phyloP scores from a whole-genome alignment of 257 asterid species.

The Euphrasia confusa region DNA sequence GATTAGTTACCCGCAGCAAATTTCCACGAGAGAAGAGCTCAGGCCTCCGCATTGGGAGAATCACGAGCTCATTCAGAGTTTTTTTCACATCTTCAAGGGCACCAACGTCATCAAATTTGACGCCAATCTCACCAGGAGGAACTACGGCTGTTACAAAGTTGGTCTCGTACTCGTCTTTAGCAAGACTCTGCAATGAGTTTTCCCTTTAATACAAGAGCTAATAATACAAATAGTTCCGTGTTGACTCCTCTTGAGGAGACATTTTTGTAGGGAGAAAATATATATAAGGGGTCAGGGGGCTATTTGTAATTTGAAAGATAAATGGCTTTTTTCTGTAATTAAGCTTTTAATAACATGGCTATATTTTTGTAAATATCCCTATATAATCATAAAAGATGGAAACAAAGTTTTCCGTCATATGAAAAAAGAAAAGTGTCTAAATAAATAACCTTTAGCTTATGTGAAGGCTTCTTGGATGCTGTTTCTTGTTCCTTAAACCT shows the following conservation, averaged over 20 bases:
- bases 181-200: constrained; percentile 61
- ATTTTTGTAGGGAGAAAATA: too few species aligned
- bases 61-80: constrained; percentile 86
- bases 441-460: constrained; percentile 48
- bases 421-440: constrained; percentile 17
- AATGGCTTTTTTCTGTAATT: background rate
- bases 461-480: constrained; percentile 74
- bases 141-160: constrained; percentile 91
- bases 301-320: too few species aligned
- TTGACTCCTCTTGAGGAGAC: too few species aligned
- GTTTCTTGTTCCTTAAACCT: constrained; percentile 81
- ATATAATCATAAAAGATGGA: background rate
- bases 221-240: too few species aligned
- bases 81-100: constrained; percentile 94
- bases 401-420: background rate
- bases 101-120: constrained; percentile 90
- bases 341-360: too few species aligned
- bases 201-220: background rate
- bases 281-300: too few species aligned
- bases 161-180: constrained; percentile 88
- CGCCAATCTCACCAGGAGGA: constrained; percentile 94
- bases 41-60: constrained; percentile 95
- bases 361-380: too few species aligned
- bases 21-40: constrained; percentile 94
- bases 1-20: constrained; percentile 66